Base-by-base conservation (phyloP, 116 monocot genomes). In the Trichopus zeylanicus region DNA sequence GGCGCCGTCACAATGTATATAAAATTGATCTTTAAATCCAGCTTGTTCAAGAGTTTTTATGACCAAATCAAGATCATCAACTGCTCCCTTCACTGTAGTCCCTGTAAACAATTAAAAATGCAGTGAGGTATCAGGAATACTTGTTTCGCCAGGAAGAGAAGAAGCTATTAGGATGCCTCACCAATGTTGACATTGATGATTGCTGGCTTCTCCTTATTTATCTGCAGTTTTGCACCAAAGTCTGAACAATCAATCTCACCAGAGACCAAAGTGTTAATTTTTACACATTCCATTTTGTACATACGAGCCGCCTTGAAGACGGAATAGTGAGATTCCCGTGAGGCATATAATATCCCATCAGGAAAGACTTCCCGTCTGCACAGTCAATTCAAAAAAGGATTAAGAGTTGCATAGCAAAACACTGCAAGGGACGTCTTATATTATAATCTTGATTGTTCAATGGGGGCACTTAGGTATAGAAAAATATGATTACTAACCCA, bases 1-100 rank as follows among this genome's bases (percentile, higher is more conserved):
- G 67, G 97, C 97, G 62, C 84, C 97, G 56, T 95, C 95, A 64
- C 91, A 97, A 28, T 97, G 91, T 49, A 97, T 97, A 49, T 97
- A 97, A 62, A 97, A 91, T 5, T 75, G 78, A 70, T 75, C 80
- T 30, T 57, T 74, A 66, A 91, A 97, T 26, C 97, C 97, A 68
- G 54, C 63, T 65, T 91, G 70, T 57, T 91, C 79, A 30, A 87
- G 83, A 23, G 84, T 84, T 68, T 84, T 73, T 62, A 97, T 97
- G 29, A 91, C 84, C 66, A 84, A 54, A 73, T 97, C 97, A 23
- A 97, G 87, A 71, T 97, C 97, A 73, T 97, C 97, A 33, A 91
- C 90, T 15, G 97, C 91, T 35, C 87, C 97, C 59, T 97, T 97
- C 29, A 97, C 97, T 3, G 97, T 91, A 15, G 97, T 97, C 60